These are phyloP conservation scores for Talaromyces sp. DNA, from an alignment of 2,329 filamentous ascomycete species.

Conservation along the genomic window DNA sequence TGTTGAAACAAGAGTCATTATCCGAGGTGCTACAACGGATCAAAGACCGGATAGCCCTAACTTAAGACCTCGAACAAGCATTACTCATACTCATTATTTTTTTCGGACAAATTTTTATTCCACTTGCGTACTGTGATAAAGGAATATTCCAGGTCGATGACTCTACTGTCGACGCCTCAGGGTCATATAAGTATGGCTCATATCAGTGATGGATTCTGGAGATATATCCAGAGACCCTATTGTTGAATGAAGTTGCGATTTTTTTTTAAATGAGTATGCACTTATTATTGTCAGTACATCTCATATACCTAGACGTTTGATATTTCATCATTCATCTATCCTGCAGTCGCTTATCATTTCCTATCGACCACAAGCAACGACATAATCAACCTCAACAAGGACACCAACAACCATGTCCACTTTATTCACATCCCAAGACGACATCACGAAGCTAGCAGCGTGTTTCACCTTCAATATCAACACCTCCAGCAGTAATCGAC, in stretches of 20 bases:
- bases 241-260: neutral
- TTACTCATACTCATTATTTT: neutral
- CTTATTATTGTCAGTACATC: neutral
- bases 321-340: neutral
- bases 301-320: too few species aligned
- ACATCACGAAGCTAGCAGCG: constrained; percentile 2
- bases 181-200: constrained; percentile 11
- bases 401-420: neutral
- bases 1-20: constrained; percentile 1
- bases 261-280: too few species aligned
- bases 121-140: neutral
- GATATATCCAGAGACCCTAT: neutral
- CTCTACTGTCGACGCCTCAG: neutral
- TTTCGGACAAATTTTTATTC: neutral
- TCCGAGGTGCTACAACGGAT: neutral
- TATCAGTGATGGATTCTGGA: neutral
- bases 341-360: neutral
- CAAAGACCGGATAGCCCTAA: constrained; percentile 1
- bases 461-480: neutral
- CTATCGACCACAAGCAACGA: neutral
- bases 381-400: neutral
- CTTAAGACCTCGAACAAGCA: neutral
- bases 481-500: neutral
- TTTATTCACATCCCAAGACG: neutral
- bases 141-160: constrained; percentile 1